Evolutionary conservation across 1,284 basidiomycete species (phyloP).

Genomic region (Fomitiporia mediterranea): DNA sequence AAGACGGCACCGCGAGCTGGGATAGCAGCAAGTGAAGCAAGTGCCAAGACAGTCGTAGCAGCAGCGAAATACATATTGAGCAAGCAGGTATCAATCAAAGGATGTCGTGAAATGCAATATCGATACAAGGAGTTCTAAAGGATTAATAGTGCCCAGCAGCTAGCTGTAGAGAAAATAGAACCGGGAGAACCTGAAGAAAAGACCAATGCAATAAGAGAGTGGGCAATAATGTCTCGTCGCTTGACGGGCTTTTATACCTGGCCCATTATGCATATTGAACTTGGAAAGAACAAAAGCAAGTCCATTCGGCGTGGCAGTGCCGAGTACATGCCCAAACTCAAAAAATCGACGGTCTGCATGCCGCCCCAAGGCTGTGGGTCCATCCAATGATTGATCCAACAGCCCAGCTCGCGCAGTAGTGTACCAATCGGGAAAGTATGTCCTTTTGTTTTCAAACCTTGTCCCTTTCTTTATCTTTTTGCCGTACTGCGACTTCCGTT

Average conservation of each 20-base stretch:
- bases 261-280: neutral
- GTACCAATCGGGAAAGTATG: neutral
- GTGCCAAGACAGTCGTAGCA: slow-evolving; percentile 22
- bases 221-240: neutral
- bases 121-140: neutral
- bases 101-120: too few species aligned
- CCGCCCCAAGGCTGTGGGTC: neutral
- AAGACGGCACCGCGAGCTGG: slow-evolving; percentile 34
- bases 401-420: neutral
- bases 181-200: neutral
- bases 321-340: neutral
- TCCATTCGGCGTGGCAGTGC: slow-evolving; percentile 16
- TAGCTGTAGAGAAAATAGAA: neutral
- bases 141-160: neutral
- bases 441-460: neutral
- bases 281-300: neutral
- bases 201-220: neutral
- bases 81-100: neutral
- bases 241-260: neutral
- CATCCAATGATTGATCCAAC: neutral
- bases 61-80: neutral
- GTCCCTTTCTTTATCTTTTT: too few species aligned
- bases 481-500: too few species aligned
- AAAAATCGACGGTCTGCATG: too few species aligned
- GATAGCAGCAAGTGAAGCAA: slow-evolving; percentile 27